A percentile compares a stretch with the other conserved stretches of the same genome.
These are phyloP conservation scores for Salpingoeca rosetta DNA, from an alignment of 78 protist species.

Conservation along the genomic window DNA sequence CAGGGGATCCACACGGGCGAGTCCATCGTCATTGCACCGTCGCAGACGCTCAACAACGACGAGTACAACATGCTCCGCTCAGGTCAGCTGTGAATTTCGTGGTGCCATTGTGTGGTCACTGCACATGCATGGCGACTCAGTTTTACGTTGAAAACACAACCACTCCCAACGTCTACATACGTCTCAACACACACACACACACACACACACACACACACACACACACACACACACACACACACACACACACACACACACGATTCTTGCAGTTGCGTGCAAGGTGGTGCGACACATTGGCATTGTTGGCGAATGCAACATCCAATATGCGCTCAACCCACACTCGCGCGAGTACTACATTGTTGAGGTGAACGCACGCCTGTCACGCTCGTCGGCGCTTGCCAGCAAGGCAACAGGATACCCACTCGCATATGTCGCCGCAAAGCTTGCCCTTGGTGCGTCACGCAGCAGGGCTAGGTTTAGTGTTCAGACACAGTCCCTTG, in stretches of 20 bases:
- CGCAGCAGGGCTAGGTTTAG: too few species aligned
- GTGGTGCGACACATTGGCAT: slow-evolving; percentile 89
- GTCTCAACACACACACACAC: too few species aligned
- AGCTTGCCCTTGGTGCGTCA: slow-evolving; percentile 83
- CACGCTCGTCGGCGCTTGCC: slow-evolving; percentile 89
- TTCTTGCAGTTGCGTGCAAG: slow-evolving; percentile 66
- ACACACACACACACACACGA: too few species aligned
- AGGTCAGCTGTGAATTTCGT: too few species aligned
- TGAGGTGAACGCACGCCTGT: slow-evolving; percentile 92
- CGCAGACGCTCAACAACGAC: slow-evolving; percentile 79
- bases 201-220: too few species aligned
- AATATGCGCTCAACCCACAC: slow-evolving; percentile 88
- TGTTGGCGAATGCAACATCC: slow-evolving; percentile 97
- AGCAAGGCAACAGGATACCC: slow-evolving; percentile 97
- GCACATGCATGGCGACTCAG: too few species aligned
- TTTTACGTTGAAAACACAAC: too few species aligned
- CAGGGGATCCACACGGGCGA: slow-evolving; percentile 99
- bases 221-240: too few species aligned
- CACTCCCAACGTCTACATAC: too few species aligned
- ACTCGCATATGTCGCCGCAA: slow-evolving; percentile 89
- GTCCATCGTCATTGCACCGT: slow-evolving; percentile 95
- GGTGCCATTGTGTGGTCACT: too few species aligned
- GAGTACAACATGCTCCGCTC: slow-evolving; percentile 92
- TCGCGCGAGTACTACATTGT: slow-evolving; percentile 70
- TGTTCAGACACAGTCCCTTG: too few species aligned